Conservation (phyloP, 768 basidiomycete species). For the Rhizopogon rudus region DNA sequence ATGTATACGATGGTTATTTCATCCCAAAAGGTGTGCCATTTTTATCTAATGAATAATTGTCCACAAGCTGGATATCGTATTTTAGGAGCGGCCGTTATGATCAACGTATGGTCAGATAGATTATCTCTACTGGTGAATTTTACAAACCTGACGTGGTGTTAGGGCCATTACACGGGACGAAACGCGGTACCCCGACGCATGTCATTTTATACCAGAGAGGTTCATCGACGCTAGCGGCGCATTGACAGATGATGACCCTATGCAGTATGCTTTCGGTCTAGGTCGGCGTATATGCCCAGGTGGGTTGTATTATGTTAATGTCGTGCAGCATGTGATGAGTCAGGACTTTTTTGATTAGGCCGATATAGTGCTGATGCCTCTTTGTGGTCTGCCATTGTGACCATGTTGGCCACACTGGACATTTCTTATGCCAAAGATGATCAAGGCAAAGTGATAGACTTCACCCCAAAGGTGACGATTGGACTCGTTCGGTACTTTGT, state of each 20-base stretch:
- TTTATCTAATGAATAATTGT: neutral
- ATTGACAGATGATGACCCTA: slow-evolving; percentile 5
- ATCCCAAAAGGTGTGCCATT: slow-evolving; percentile 19
- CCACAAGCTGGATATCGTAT: no score
- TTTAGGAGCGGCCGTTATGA: neutral
- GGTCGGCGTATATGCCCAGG: slow-evolving; percentile 9
- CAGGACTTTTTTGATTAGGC: neutral
- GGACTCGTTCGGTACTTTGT: neutral
- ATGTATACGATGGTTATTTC: slow-evolving; percentile 31
- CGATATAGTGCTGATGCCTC: neutral
- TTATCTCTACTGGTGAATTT: neutral
- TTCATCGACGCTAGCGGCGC: slow-evolving; percentile 3
- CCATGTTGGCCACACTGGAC: slow-evolving; percentile 1
- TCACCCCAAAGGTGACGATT: neutral
- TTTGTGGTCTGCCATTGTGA: slow-evolving; percentile 2
- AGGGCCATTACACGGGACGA: slow-evolving; percentile 4
- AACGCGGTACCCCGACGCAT: slow-evolving; percentile 5
- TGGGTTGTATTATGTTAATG: neutral
- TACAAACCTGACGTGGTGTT: neutral
- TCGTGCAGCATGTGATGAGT: no score
- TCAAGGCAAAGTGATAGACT: neutral
- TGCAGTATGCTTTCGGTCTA: slow-evolving; percentile 2
- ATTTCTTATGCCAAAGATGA: slow-evolving; percentile 1
- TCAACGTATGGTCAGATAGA: neutral
- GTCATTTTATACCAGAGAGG: slow-evolving; percentile 10